phyloP scores from a whole-genome alignment of 192 early-diverging fungal genomes.

The Helicostylum pulchrum region DNA sequence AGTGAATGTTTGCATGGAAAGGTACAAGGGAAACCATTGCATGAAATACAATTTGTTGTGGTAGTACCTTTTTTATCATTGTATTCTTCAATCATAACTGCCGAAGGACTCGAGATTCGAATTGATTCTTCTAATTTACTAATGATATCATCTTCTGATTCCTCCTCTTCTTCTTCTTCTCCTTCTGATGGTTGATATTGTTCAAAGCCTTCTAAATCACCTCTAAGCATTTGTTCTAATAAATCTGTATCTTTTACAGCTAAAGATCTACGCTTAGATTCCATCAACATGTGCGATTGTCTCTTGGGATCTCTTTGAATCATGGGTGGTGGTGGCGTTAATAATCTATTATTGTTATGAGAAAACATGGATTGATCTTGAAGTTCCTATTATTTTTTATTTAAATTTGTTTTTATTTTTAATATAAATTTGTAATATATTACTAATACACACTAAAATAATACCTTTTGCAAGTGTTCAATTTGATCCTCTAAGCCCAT shows the following conservation, averaged over 20 bases:
- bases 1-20: constrained; percentile 9
- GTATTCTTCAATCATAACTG: not conserved
- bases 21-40: constrained; percentile 11
- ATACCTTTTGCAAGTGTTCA: constrained; percentile 33
- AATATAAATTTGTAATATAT: not conserved
- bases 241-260: constrained; percentile 33
- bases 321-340: constrained; percentile 6
- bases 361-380: constrained; percentile 19
- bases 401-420: constrained; percentile 1
- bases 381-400: constrained; percentile 16
- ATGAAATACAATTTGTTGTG: constrained; percentile 8
- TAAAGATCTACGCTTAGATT: constrained; percentile 34
- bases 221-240: constrained; percentile 36
- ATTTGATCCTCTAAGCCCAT: constrained; percentile 33
- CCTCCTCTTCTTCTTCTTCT: not conserved
- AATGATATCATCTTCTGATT: not conserved
- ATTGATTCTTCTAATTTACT: not conserved
- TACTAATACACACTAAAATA: not conserved
- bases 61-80: not conserved
- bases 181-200: not conserved
- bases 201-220: constrained; percentile 29
- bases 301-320: constrained; percentile 23
- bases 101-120: not conserved
- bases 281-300: constrained; percentile 39
- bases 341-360: constrained; percentile 5